Evolutionary conservation across 2,329 filamentous ascomycete genomes (phyloP), one percentile per base, ranked within the genome.

Genomic region (Nemania sp.): DNA sequence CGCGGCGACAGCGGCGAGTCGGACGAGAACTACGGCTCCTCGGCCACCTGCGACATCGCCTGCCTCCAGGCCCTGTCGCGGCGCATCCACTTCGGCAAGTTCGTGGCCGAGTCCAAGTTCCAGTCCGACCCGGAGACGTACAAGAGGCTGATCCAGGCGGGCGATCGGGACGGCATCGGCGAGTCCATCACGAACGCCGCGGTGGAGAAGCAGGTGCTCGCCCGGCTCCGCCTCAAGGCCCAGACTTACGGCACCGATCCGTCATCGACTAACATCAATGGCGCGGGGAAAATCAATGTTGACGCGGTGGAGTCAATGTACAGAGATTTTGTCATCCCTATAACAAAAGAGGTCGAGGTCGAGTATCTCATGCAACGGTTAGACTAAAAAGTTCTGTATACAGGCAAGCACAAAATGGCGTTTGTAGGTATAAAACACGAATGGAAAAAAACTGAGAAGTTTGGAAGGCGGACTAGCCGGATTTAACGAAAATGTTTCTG

Each of bases 261-360:
- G 0, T 92, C 90, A 56, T 84, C 88, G 71, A 82, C 82, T 13
- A 82, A 84, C 51, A 83, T 83, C 6, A 83, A 86, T 18, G 86
- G 85, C n/a, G 83, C 85, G 64, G 85, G 84, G 72, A 98, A 98
- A 86, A 97, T 99, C 76, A 90, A 98, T 77, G 93, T 92, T 2
- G 93, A 98, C 68, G 94, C 94, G 0, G 93, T 97, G 26, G 93
- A 97, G 59, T 86, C 87, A 70, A 95, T 97, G 91, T 97, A 97
- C 82, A 89, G 89, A 86, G 88, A 97, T 79, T 93, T 92, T 81
- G 94, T 99, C 68, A 99, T 99, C 74, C 96, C 96, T 0, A 82
- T 98, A 79, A 99, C 96, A n/a, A 99, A 99, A 81, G 92, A 94
- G 71, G 95, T 99, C 47, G 96, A 99, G 84, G 94, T 99, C 10